Conservation (phyloP, 2,329 filamentous ascomycete genomes). For the Pseudonectria foliicola region DNA sequence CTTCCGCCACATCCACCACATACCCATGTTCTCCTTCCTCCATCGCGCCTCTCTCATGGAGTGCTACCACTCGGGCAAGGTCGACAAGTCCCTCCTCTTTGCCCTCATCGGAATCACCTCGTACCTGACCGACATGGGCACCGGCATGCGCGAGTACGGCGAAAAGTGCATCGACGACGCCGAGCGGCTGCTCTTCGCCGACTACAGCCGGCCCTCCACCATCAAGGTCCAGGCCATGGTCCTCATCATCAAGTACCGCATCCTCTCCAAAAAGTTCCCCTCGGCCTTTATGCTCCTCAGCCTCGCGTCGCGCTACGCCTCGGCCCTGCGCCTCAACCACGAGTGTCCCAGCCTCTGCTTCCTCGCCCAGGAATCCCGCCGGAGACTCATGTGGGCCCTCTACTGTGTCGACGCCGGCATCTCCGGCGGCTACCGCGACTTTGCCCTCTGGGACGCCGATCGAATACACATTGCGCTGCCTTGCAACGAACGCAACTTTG, state of each 20-base stretch:
- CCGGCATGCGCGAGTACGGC: conserved; percentile 44
- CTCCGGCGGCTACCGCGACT: conserved; percentile 37
- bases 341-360: conserved; percentile 33
- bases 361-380: conserved; percentile 35
- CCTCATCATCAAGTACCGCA: conserved; percentile 38
- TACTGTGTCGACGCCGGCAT: conserved; percentile 37
- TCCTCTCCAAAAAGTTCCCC: conserved; percentile 36
- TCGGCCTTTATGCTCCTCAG: conserved; percentile 39
- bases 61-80: conserved; percentile 48
- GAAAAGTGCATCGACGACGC: conserved; percentile 48
- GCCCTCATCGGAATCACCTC: conserved; percentile 50
- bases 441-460: conserved; percentile 36
- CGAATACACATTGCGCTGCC: conserved; percentile 35
- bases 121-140: conserved; percentile 47
- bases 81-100: conserved; percentile 47
- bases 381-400: conserved; percentile 38
- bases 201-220: conserved; percentile 49
- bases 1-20: conserved; percentile 52
- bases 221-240: conserved; percentile 46
- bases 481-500: conserved; percentile 40
- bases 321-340: conserved; percentile 36
- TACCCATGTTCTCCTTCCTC: conserved; percentile 51
- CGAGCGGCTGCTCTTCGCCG: conserved; percentile 43
- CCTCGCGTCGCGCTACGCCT: conserved; percentile 36
- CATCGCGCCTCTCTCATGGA: conserved; percentile 55